These are phyloP conservation scores for Cercospora janseana DNA, from an alignment of 2,329 filamentous ascomycete species.

Conservation along the genomic window DNA sequence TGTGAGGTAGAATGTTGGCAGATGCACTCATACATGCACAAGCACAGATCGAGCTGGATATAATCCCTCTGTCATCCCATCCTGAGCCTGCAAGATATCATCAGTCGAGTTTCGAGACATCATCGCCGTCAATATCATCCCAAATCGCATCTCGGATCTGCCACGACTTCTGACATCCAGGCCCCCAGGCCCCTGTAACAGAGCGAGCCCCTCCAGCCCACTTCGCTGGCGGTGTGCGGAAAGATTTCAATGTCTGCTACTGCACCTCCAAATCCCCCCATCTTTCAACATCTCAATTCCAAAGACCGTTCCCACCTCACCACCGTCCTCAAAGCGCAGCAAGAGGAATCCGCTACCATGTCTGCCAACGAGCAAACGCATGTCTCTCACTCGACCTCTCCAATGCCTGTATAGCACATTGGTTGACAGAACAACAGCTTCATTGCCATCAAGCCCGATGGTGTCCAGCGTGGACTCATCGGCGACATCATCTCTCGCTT, in stretches of 20 bases:
- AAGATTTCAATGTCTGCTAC: slow-evolving; percentile 11
- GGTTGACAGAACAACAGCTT: slow-evolving; percentile 62
- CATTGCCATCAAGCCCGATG: slow-evolving; percentile 99
- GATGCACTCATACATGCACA: too few relatives aligned
- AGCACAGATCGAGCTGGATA: too few relatives aligned
- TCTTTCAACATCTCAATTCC: slow-evolving; percentile 48
- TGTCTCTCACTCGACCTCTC: slow-evolving; percentile 41
- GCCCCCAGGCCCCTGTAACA: slow-evolving; percentile 5
- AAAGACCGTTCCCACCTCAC: slow-evolving; percentile 50
- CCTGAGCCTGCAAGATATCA: too few relatives aligned
- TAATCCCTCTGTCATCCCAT: too few relatives aligned
- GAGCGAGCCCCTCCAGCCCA: slow-evolving; percentile 11
- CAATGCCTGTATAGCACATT: not conserved
- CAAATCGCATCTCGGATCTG: not conserved
- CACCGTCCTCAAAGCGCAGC: slow-evolving; percentile 35
- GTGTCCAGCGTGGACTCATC: slow-evolving; percentile 98
- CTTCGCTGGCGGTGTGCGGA: slow-evolving; percentile 12
- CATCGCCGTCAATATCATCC: not conserved
- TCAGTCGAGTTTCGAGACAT: not conserved
- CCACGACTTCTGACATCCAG: not conserved
- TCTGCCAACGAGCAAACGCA: slow-evolving; percentile 81
- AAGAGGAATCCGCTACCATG: slow-evolving; percentile 41
- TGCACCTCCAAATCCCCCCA: slow-evolving; percentile 39
- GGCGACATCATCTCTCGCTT: slow-evolving; percentile 98
- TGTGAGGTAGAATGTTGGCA: not conserved